Evolutionary conservation across 306 rosid species (phyloP).

Genomic region (Pyrus pyrifolia): DNA sequence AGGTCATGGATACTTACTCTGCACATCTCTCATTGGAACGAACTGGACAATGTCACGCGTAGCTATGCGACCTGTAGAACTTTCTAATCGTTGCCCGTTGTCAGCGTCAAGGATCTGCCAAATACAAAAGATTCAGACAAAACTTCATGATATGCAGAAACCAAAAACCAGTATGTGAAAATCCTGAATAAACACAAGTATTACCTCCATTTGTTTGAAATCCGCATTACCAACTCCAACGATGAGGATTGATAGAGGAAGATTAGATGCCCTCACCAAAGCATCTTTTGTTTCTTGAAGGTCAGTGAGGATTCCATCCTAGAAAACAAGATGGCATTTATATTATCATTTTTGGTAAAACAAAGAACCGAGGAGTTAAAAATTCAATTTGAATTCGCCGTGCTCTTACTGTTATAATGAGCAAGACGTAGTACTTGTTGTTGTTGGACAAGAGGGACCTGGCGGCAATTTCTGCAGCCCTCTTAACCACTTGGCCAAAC

Average conservation of each 20-base stretch:
- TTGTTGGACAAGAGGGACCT: constrained; percentile 32
- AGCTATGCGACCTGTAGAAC: constrained; percentile 62
- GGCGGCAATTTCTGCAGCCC: constrained; percentile 62
- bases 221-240: constrained; percentile 87
- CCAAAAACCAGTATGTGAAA: neutral
- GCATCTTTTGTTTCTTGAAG: constrained; percentile 79
- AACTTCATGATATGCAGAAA: neutral
- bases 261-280: constrained; percentile 77
- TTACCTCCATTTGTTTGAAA: constrained; percentile 81
- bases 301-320: constrained; percentile 92
- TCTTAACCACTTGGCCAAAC: constrained; percentile 72
- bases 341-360: neutral
- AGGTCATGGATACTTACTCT: constrained; percentile 35
- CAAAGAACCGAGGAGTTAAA: neutral
- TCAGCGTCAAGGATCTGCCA: constrained; percentile 81
- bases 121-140: neutral
- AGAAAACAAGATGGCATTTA: constrained; percentile 1
- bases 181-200: neutral
- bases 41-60: constrained; percentile 82
- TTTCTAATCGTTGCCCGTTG: constrained; percentile 49
- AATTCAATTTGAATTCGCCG: neutral
- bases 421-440: constrained; percentile 59
- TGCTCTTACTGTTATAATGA: constrained; percentile 61
- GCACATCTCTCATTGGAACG: constrained; percentile 70
- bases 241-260: constrained; percentile 73